Conservation (phyloP, 192 early-diverging fungal genomes). For the Helicostylum pulchrum region DNA sequence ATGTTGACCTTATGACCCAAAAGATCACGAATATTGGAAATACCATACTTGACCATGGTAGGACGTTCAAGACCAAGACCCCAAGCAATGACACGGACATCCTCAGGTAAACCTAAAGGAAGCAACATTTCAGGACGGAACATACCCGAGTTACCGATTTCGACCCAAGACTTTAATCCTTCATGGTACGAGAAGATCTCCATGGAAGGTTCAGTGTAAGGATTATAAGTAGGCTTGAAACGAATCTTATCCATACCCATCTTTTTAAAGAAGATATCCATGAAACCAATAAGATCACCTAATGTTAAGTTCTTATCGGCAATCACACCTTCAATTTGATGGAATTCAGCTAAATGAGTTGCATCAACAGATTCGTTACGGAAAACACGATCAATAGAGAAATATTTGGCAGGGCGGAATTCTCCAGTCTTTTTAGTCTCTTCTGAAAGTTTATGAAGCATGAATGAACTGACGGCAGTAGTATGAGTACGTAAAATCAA, state of each 20-base stretch:
- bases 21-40: slow-evolving; percentile 92
- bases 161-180: slow-evolving; percentile 85
- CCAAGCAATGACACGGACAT: slow-evolving; percentile 96
- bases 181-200: slow-evolving; percentile 98
- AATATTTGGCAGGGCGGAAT: slow-evolving; percentile 95
- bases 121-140: slow-evolving; percentile 99
- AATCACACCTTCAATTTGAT: slow-evolving; percentile 98
- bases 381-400: slow-evolving; percentile 99
- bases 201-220: slow-evolving; percentile 99
- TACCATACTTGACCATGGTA: slow-evolving; percentile 97
- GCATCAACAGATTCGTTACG: slow-evolving; percentile 97
- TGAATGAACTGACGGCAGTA: slow-evolving; percentile 86
- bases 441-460: slow-evolving; percentile 92
- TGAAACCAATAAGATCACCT: slow-evolving; percentile 93
- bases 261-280: slow-evolving; percentile 97
- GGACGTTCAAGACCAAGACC: slow-evolving; percentile 95
- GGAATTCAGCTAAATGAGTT: slow-evolving; percentile 99
- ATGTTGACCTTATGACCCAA: slow-evolving; percentile 94
- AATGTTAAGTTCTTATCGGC: slow-evolving; percentile 92
- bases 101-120: slow-evolving; percentile 90
- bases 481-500: slow-evolving; percentile 96
- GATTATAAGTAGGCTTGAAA: slow-evolving; percentile 99
- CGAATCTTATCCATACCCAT: slow-evolving; percentile 90
- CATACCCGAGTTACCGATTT: slow-evolving; percentile 98
- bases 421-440: slow-evolving; percentile 55